Conservation (phyloP, 352 stramenopile genomes). For the Phytophthora uliginosa region DNA sequence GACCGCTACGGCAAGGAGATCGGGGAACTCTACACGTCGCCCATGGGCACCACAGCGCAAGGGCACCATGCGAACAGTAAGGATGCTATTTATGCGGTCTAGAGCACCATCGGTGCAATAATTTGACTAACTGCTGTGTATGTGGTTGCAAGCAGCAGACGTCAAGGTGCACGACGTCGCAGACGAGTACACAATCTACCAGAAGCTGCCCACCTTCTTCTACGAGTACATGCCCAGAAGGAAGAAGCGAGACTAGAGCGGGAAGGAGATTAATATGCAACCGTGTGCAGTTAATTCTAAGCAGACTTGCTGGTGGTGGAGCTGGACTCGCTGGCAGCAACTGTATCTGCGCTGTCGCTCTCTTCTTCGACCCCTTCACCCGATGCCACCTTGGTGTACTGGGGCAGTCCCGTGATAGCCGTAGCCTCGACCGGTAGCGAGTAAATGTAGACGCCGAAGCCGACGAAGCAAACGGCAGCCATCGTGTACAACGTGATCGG, state of each 20-base stretch:
- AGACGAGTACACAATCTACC: conserved; percentile 88
- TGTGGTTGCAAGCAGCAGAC: conserved; percentile 33
- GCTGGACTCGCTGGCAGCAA: neutral
- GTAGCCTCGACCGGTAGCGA: conserved; percentile 60
- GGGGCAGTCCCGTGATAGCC: conserved; percentile 17
- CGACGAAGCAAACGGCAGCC: conserved; percentile 71
- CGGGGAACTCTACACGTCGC: conserved; percentile 76
- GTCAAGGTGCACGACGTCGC: conserved; percentile 76
- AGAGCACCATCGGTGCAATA: neutral
- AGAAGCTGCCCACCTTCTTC: conserved; percentile 90
- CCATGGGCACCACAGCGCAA: conserved; percentile 32
- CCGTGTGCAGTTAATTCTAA: conserved; percentile 1
- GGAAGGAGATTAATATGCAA: neutral
- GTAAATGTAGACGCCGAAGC: conserved; percentile 86
- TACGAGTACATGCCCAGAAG: conserved; percentile 89
- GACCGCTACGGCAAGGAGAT: conserved; percentile 89
- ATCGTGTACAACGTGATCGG: conserved; percentile 66
- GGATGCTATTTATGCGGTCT: neutral
- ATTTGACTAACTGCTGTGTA: neutral
- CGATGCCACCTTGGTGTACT: conserved; percentile 38
- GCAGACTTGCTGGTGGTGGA: neutral
- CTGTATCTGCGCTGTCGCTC: conserved; percentile 8
- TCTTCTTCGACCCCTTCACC: conserved; percentile 19
- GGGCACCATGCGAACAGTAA: conserved; percentile 43
- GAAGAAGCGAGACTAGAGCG: conserved; percentile 56